phyloP scores from a whole-genome alignment of 1,284 basidiomycete species.

The Mycosarcoma maydis region DNA sequence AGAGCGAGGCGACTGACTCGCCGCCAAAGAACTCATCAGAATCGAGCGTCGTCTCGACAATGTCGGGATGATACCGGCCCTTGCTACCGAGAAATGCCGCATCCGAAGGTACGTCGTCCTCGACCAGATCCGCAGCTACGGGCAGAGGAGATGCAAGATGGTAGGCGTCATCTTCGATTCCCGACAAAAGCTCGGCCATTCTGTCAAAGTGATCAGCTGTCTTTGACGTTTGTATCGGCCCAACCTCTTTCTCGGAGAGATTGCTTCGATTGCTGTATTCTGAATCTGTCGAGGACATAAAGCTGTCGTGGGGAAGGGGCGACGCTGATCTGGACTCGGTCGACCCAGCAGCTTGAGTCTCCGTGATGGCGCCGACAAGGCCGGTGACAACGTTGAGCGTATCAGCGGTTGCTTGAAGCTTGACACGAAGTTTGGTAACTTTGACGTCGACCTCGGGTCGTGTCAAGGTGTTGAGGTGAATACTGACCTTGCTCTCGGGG shows the following conservation, averaged over 20 bases:
- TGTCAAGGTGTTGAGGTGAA: slow-evolving; percentile 47
- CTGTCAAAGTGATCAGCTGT: slow-evolving; percentile 3
- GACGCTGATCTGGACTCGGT: background rate
- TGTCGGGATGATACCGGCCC: slow-evolving; percentile 70
- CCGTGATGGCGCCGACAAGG: slow-evolving; percentile 9
- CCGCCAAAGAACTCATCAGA: slow-evolving; percentile 69
- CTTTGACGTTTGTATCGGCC: background rate
- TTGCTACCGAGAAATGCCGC: slow-evolving; percentile 81
- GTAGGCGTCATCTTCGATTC: slow-evolving; percentile 87
- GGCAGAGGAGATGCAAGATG: slow-evolving; percentile 73
- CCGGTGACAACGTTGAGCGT: slow-evolving; percentile 33
- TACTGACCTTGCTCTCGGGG: slow-evolving; percentile 53
- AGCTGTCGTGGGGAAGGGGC: background rate
- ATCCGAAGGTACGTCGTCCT: slow-evolving; percentile 89
- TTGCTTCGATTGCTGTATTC: background rate
- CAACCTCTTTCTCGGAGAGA: background rate
- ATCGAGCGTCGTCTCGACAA: slow-evolving; percentile 73
- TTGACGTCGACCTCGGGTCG: slow-evolving; percentile 59
- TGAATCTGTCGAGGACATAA: background rate
- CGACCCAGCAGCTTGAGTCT: background rate
- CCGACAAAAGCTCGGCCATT: slow-evolving; percentile 69
- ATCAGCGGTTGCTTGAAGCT: slow-evolving; percentile 52
- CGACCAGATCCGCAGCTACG: slow-evolving; percentile 84
- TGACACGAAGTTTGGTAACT: slow-evolving; percentile 32
- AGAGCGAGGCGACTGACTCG: slow-evolving; percentile 54